These are phyloP conservation scores for Trichaptum fuscoviolaceum DNA, from an alignment of 768 basidiomycete species.

Conservation along the genomic window DNA sequence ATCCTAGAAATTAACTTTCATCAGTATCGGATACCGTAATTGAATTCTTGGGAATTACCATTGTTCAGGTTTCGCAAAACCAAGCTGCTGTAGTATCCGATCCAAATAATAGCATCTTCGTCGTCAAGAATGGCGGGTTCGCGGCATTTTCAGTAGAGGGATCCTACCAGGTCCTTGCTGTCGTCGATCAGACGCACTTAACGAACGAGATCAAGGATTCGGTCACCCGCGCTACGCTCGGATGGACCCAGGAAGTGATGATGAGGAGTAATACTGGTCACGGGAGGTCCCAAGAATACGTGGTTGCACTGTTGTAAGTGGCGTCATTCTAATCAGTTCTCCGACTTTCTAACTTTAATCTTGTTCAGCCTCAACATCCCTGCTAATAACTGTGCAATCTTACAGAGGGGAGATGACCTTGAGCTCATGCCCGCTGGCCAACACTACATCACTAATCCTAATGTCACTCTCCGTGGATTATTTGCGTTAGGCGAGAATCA, in stretches of 20 bases:
- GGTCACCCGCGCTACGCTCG: slow-evolving; percentile 58
- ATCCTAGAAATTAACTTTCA: slow-evolving; percentile 1
- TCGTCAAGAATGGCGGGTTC: slow-evolving; percentile 74
- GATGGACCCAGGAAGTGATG: slow-evolving; percentile 71
- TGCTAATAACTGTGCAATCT: slow-evolving; percentile 81
- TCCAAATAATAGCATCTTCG: slow-evolving; percentile 74
- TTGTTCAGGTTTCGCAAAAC: slow-evolving; percentile 88
- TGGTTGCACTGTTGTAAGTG: slow-evolving; percentile 74
- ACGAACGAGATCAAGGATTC: slow-evolving; percentile 52
- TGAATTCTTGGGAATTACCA: slow-evolving; percentile 71
- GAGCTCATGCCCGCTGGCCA: slow-evolving; percentile 77
- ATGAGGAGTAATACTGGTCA: slow-evolving; percentile 57
- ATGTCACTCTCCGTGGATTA: slow-evolving; percentile 72
- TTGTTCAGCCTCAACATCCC: slow-evolving; percentile 68
- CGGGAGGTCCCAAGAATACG: slow-evolving; percentile 51
- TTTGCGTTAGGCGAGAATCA: slow-evolving; percentile 83
- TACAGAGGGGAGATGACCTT: slow-evolving; percentile 77
- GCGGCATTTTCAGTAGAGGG: slow-evolving; percentile 75
- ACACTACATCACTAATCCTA: slow-evolving; percentile 80
- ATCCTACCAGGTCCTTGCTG: slow-evolving; percentile 70
- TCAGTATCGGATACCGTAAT: slow-evolving; percentile 79
- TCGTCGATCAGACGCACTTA: slow-evolving; percentile 82
- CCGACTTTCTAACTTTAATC: slow-evolving; percentile 7
- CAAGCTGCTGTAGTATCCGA: slow-evolving; percentile 74
- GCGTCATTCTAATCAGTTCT: slow-evolving; percentile 7